Evolutionary conservation across 2,329 filamentous ascomycete species (phyloP), one percentile per base, ranked within the genome.

Genomic region (Penicillium capsulatum): DNA sequence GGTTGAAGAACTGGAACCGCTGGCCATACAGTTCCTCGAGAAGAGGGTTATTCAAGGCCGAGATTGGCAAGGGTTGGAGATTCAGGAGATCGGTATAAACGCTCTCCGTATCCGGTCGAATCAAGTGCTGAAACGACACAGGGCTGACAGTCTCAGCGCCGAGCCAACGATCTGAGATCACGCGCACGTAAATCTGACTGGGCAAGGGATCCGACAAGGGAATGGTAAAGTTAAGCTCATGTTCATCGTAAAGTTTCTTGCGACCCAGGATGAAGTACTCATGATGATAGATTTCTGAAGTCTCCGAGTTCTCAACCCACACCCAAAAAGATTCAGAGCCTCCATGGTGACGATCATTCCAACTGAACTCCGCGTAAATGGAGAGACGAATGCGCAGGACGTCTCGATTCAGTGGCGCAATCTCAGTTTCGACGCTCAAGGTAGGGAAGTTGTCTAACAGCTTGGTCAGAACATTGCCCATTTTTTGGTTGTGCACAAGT

Each of bases 231-330:
- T 92, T 95, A 33, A 98, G 78, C 66, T 98, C 92, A 54, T 98
- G 92, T n/a, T 92, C 86, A 60, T 97, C 90, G 51, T 94, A 80
- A 2, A 98, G 74, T 72, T 95, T 96, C 65, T 80, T 86, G 48
- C 89, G 77, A 46, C 81, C 94, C 4, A 98, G 75, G 40, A 98
- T 92, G 67, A 98, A 97, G 66, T 84, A 96, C 62, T 98, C 92
- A 50, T 97, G 87, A 56, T 98, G 92, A 57, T 95, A 97, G 28
- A 98, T 97, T 64, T 97, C 90, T 0, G 88, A 90, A 0, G 90
- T 96, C 55, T 97, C 92, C 0, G 91, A 96, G 61, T 97, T 95
- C 64, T 98, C 92, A 3, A 98, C 91, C 94, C 92, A 98, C 42
- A 98, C 84, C 78, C 94, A 98, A 68, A 94, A 98, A 3, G 91